These are phyloP conservation scores for Cryomyces minteri DNA, from an alignment of 495 filamentous ascomycete species.

Conservation along the genomic window DNA sequence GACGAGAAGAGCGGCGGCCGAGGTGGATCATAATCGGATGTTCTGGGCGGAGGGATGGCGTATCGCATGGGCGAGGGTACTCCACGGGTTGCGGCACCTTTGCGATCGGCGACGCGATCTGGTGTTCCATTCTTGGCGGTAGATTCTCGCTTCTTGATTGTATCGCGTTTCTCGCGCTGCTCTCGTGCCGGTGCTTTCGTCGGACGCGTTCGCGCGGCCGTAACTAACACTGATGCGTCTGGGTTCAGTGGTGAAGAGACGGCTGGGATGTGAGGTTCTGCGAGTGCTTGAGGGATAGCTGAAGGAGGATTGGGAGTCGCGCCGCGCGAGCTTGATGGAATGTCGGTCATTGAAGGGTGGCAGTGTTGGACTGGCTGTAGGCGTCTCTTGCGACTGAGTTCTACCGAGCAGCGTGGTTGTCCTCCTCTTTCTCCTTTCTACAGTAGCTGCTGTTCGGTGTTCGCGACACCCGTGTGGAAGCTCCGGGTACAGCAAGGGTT, in stretches of 20 bases:
- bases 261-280: slow-evolving; percentile 15
- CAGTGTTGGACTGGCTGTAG: not conserved
- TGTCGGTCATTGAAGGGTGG: not conserved
- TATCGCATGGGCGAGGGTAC: slow-evolving; percentile 20
- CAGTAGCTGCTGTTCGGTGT: too few relatives aligned
- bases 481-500: not conserved
- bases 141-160: slow-evolving; percentile 25
- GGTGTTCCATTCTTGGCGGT: slow-evolving; percentile 12
- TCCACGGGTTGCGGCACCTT: slow-evolving; percentile 10
- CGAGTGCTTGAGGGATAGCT: not conserved
- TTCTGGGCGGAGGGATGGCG: slow-evolving; percentile 17
- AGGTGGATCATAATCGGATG: slow-evolving; percentile 18
- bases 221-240: slow-evolving; percentile 1
- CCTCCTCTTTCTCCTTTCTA: not conserved
- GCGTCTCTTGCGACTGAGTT: not conserved
- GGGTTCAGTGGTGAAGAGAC: slow-evolving; percentile 23
- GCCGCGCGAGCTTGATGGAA: not conserved
- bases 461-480: too few relatives aligned
- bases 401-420: not conserved
- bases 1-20: slow-evolving; percentile 18
- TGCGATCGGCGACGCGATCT: slow-evolving; percentile 7
- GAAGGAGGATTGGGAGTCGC: not conserved
- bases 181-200: slow-evolving; percentile 16
- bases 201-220: slow-evolving; percentile 7
- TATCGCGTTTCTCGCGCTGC: slow-evolving; percentile 23